Conservation (phyloP, 1,284 basidiomycete genomes). For the Wallemia ichthyophaga region DNA sequence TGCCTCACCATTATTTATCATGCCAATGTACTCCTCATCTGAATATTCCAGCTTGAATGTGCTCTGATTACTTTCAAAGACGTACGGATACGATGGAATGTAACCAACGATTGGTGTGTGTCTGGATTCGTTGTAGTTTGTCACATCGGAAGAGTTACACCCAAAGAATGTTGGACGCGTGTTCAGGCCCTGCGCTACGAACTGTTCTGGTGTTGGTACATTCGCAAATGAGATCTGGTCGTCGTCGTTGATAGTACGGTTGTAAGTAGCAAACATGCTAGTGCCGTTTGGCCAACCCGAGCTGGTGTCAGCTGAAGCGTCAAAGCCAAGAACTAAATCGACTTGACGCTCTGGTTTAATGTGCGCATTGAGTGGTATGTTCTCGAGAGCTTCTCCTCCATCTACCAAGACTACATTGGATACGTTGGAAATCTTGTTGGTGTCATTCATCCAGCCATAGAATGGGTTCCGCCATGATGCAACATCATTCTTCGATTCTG, state of each 20-base stretch:
- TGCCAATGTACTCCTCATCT: constrained; percentile 11
- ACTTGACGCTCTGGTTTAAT: constrained; percentile 19
- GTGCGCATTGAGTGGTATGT: constrained; percentile 14
- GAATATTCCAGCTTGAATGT: constrained; percentile 18
- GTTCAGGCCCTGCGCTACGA: constrained; percentile 23
- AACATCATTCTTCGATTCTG: constrained; percentile 17
- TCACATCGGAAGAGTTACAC: constrained; percentile 7
- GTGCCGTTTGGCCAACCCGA: constrained; percentile 23
- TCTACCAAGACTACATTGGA: constrained; percentile 19
- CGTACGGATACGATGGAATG: constrained; percentile 21
- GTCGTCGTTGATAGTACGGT: constrained; percentile 7
- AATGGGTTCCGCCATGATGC: constrained; percentile 19
- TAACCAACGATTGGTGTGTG: constrained; percentile 17
- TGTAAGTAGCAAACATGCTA: constrained; percentile 15
- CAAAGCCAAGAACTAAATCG: constrained; percentile 23
- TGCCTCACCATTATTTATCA: constrained; percentile 12
- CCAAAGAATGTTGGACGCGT: constrained; percentile 22
- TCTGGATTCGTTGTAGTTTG: constrained; percentile 2
- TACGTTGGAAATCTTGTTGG: constrained; percentile 11
- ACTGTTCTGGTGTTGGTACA: constrained; percentile 19
- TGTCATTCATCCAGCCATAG: constrained; percentile 12
- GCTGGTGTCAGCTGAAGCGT: constrained; percentile 21
- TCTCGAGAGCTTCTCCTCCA: constrained; percentile 18
- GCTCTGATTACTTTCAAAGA: constrained; percentile 14
- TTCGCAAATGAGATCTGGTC: constrained; percentile 11